These are phyloP conservation scores for Arthromyces matolae DNA, from an alignment of 768 basidiomycete species.

Conservation along the genomic window DNA sequence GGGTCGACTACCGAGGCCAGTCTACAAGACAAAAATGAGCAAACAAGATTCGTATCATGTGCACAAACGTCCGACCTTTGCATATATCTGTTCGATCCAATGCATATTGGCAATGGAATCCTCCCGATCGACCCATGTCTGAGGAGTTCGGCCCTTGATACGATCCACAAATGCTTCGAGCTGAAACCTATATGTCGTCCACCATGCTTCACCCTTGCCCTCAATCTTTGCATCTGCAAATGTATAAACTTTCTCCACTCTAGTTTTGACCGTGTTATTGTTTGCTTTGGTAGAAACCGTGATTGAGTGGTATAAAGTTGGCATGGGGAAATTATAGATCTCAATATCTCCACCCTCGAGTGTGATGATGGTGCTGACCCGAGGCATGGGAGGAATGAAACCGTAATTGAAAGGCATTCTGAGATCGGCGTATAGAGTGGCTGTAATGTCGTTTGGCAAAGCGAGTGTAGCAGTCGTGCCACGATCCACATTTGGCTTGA, in stretches of 20 bases:
- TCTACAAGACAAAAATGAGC: constrained; percentile 11
- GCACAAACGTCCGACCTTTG: constrained; percentile 32
- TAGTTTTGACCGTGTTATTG: constrained; percentile 21
- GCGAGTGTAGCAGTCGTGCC: constrained; percentile 26
- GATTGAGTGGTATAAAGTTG: constrained; percentile 48
- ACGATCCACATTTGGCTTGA: constrained; percentile 28
- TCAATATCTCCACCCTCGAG: constrained; percentile 44
- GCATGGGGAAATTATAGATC: constrained; percentile 39
- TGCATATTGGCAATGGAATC: constrained; percentile 55
- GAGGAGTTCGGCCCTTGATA: constrained; percentile 46
- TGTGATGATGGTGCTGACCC: constrained; percentile 31
- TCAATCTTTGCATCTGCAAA: constrained; percentile 37
- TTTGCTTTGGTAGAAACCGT: constrained; percentile 31
- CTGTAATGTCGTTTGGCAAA: constrained; percentile 31
- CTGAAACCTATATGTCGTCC: constrained; percentile 56
- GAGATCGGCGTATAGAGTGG: constrained; percentile 34
- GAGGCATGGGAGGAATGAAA: constrained; percentile 36
- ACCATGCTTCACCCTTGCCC: constrained; percentile 52
- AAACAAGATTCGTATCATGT: not conserved
- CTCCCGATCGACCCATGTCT: constrained; percentile 51
- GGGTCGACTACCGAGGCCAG: constrained; percentile 24
- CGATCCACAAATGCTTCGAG: constrained; percentile 63
- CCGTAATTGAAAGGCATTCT: constrained; percentile 24
- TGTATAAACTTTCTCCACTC: constrained; percentile 43
- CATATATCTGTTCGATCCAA: constrained; percentile 57